These are phyloP conservation scores for Paragyromitra xinjiangensis DNA, from an alignment of 495 filamentous ascomycete genomes.

Conservation along the genomic window DNA sequence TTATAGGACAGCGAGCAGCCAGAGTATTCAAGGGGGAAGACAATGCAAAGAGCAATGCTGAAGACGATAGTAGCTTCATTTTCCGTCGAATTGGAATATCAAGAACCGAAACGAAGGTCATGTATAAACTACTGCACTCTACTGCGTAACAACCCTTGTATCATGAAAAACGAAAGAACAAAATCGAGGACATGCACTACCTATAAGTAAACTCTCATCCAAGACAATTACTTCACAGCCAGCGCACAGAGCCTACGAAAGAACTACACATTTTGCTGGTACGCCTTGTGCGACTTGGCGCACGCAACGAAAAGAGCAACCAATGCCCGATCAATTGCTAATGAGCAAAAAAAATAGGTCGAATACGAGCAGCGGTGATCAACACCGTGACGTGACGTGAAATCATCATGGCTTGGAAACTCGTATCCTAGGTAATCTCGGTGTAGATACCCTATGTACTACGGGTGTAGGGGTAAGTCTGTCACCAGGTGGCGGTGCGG, in stretches of 20 bases:
- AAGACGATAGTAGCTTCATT: conserved; percentile 10
- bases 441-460: neutral
- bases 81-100: neutral
- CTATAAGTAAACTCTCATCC: neutral
- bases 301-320: neutral
- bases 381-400: neutral
- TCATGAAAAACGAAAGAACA: neutral
- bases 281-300: neutral
- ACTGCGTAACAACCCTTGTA: neutral
- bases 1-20: conserved; percentile 39
- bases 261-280: neutral
- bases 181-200: neutral
- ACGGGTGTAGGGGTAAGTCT: too few species aligned
- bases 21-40: neutral
- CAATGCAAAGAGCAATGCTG: neutral
- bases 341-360: neutral
- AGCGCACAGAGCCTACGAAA: neutral
- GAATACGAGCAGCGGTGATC: neutral
- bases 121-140: neutral
- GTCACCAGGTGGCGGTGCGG: too few species aligned
- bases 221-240: neutral
- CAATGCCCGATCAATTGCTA: neutral
- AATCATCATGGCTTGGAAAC: neutral
- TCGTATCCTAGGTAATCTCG: neutral
- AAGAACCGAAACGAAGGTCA: neutral